Evolutionary conservation across 208 protist species (phyloP).

Genomic region (Leishmania amazonensis): DNA sequence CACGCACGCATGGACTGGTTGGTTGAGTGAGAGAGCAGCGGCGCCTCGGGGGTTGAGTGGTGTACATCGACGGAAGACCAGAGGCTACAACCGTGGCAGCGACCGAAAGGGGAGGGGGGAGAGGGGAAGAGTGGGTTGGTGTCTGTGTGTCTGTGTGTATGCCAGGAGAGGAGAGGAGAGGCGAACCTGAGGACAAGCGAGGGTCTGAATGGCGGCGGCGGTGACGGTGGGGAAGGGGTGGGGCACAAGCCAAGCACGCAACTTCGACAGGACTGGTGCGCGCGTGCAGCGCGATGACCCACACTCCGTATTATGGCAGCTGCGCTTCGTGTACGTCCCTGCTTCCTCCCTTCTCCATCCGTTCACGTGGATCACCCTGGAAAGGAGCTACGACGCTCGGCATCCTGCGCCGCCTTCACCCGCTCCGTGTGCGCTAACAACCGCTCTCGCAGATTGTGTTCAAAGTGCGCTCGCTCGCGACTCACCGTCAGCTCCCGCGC

Average conservation of each 20-base stretch:
- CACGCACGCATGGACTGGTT: not conserved
- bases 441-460: conserved; percentile 33
- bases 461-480: conserved; percentile 28
- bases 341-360: not conserved
- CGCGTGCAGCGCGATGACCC: not conserved
- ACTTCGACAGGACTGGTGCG: not conserved
- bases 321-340: not conserved
- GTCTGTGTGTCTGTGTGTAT: not conserved
- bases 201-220: too few relatives aligned
- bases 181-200: too few relatives aligned
- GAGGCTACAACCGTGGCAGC: not conserved
- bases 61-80: not conserved
- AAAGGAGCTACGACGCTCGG: conserved; percentile 35
- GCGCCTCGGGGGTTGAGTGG: not conserved
- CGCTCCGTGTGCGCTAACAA: conserved; percentile 40
- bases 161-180: not conserved
- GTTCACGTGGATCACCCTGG: not conserved
- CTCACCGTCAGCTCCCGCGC: conserved; percentile 9
- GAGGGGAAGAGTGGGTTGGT: too few relatives aligned
- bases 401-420: conserved; percentile 41
- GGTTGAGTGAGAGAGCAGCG: not conserved
- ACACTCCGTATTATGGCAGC: not conserved
- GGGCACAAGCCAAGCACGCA: not conserved
- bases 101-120: not conserved
- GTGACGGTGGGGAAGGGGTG: not conserved